phyloP scores from a whole-genome alignment of 2,329 filamentous ascomycete species.

The Talaromyces marneffei region DNA sequence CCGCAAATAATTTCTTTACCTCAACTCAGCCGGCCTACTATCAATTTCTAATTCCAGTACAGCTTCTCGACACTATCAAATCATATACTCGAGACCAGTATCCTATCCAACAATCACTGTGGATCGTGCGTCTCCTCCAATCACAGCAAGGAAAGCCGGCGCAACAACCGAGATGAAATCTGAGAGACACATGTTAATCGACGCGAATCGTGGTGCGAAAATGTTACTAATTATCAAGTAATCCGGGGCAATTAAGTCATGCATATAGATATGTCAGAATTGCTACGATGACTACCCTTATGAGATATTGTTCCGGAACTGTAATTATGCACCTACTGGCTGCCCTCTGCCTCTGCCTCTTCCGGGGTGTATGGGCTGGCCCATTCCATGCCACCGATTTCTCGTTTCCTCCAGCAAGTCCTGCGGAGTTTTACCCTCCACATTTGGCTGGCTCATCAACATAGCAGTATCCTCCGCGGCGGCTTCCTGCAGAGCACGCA shows the following conservation, averaged over 20 bases:
- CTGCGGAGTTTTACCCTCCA: not conserved
- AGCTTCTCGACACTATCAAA: too few relatives aligned
- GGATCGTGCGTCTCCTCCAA: too few relatives aligned
- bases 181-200: not conserved
- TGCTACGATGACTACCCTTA: not conserved
- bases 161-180: not conserved
- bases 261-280: not conserved
- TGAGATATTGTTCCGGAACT: not conserved
- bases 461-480: not conserved
- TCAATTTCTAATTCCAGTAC: too few relatives aligned
- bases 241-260: not conserved
- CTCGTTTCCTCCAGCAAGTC: not conserved
- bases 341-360: not conserved
- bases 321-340: not conserved
- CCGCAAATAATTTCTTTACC: slow-evolving; percentile 15
- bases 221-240: not conserved
- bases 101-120: too few relatives aligned
- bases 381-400: not conserved
- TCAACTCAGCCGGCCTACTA: too few relatives aligned
- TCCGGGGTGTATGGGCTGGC: not conserved
- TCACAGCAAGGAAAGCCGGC: not conserved
- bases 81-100: too few relatives aligned
- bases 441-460: not conserved
- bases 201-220: not conserved
- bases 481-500: not conserved